phyloP scores from a whole-genome alignment of 768 basidiomycete genomes.

The Mycena metata region DNA sequence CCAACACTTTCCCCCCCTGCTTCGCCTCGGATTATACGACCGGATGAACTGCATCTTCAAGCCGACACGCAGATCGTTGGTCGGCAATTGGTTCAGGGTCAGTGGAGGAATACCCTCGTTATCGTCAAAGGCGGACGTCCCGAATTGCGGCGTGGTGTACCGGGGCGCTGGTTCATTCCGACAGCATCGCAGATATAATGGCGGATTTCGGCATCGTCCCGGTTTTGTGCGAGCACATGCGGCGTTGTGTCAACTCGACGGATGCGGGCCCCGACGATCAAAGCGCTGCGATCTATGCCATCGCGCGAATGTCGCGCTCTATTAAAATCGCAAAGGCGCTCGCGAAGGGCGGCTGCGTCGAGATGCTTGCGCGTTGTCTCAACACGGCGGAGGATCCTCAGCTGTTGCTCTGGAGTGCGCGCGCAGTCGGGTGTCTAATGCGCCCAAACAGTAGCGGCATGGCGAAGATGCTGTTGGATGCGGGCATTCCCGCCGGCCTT shows the following conservation, averaged over 20 bases:
- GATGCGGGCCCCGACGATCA: constrained; percentile 36
- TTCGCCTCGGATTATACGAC: constrained; percentile 27
- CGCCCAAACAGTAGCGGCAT: constrained; percentile 44
- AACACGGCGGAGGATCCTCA: constrained; percentile 31
- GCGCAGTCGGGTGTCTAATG: constrained; percentile 45
- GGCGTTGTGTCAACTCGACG: constrained; percentile 21
- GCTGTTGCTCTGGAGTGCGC: constrained; percentile 39
- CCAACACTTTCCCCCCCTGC: constrained; percentile 5
- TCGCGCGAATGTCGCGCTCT: constrained; percentile 42
- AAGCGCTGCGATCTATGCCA: constrained; percentile 39
- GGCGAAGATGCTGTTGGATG: constrained; percentile 41
- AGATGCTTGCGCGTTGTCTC: constrained; percentile 36
- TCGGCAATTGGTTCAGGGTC: constrained; percentile 19
- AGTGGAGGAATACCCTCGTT: constrained; percentile 16
- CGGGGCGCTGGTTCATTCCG: constrained; percentile 39
- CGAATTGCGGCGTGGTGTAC: constrained; percentile 41
- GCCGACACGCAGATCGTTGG: constrained; percentile 20
- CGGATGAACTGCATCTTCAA: constrained; percentile 14
- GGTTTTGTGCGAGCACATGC: constrained; percentile 38
- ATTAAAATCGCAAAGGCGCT: constrained; percentile 44
- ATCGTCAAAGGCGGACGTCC: constrained; percentile 31
- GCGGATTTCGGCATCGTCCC: constrained; percentile 33
- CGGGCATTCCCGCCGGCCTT: constrained; percentile 40
- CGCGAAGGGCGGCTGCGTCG: constrained; percentile 38
- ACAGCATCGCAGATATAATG: constrained; percentile 41